Conservation (phyloP, 2,329 filamentous ascomycete genomes). For the Sporothrix inflata region DNA sequence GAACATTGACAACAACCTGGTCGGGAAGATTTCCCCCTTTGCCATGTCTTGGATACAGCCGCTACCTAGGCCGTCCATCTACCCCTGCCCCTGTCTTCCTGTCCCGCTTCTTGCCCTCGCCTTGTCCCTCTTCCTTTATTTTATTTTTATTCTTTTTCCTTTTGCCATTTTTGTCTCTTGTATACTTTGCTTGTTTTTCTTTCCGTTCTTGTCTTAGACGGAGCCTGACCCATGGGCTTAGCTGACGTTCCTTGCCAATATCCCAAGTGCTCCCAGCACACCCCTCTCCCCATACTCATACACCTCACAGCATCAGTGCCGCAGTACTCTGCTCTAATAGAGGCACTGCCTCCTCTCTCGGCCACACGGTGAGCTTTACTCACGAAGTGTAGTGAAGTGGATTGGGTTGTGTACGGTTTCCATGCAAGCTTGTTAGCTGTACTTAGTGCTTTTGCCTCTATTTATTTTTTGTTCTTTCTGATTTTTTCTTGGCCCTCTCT, state of each 20-base stretch:
- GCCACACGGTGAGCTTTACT: conserved; percentile 27
- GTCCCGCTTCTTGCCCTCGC: conserved; percentile 17
- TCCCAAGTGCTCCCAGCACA: background rate
- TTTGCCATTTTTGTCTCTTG: conserved; percentile 10
- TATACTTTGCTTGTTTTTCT: background rate
- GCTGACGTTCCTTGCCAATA: conserved; percentile 18
- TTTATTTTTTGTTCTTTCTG: background rate
- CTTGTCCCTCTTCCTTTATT: background rate
- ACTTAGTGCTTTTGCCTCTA: background rate
- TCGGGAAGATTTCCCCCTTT: conserved; percentile 24
- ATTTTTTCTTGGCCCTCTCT: conserved; percentile 13
- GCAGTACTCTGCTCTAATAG: background rate
- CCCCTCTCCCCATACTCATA: background rate
- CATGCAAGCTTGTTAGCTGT: no score
- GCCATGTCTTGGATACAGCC: conserved; percentile 32
- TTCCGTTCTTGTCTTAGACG: conserved; percentile 15
- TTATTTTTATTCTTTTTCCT: conserved; percentile 17
- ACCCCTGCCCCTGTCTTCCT: conserved; percentile 26
- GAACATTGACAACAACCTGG: conserved; percentile 37
- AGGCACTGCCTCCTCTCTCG: conserved; percentile 27
- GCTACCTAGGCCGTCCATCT: conserved; percentile 27
- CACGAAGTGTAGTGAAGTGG: conserved; percentile 8
- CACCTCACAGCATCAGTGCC: background rate
- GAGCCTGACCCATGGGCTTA: conserved; percentile 24
- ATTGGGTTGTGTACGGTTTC: background rate